Evolutionary conservation across 139 green algal genomes (phyloP).

Genomic region (Ettlia oleoabundans): DNA sequence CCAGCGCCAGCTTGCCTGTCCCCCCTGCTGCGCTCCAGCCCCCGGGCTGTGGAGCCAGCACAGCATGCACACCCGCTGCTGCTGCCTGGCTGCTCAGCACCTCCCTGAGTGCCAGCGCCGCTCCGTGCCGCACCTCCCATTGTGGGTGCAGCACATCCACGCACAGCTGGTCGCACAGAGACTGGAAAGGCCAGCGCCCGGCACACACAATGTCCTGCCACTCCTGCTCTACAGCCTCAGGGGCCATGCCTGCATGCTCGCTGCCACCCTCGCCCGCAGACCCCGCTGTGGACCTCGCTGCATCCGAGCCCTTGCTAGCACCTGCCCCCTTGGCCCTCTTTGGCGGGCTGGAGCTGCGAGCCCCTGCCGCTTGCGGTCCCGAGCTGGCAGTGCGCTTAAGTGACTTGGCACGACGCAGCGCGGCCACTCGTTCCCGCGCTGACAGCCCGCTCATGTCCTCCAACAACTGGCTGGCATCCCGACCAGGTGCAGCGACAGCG

Average conservation of each 20-base stretch:
- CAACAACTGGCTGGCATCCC: conserved; percentile 64
- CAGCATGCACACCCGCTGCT: conserved; percentile 51
- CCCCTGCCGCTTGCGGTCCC: not conserved
- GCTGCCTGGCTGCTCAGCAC: conserved; percentile 73
- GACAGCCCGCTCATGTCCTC: conserved; percentile 49
- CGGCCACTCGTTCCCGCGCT: conserved; percentile 83
- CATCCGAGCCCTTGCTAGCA: too few relatives aligned
- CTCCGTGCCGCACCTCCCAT: conserved; percentile 80
- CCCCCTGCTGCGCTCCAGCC: conserved; percentile 48
- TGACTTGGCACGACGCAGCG: conserved; percentile 34
- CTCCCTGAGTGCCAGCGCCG: conserved; percentile 85
- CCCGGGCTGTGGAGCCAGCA: conserved; percentile 5
- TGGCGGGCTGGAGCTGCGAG: not conserved
- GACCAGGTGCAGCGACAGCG: too few relatives aligned
- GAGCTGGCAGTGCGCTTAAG: conserved; percentile 84
- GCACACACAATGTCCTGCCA: conserved; percentile 64
- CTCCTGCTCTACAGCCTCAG: conserved; percentile 36
- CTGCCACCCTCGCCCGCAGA: too few relatives aligned
- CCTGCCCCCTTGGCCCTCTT: conserved; percentile 38
- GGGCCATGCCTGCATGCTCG: too few relatives aligned
- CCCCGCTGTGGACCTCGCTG: too few relatives aligned
- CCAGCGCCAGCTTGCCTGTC: conserved; percentile 51
- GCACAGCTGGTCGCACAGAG: conserved; percentile 78
- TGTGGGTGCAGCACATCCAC: conserved; percentile 66
- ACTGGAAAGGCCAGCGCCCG: conserved; percentile 83